A percentile compares a stretch with the other conserved stretches of the same genome.
These are phyloP conservation scores for Coprinopsis marcescibilis DNA, from an alignment of 768 basidiomycete genomes.

Conservation along the genomic window DNA sequence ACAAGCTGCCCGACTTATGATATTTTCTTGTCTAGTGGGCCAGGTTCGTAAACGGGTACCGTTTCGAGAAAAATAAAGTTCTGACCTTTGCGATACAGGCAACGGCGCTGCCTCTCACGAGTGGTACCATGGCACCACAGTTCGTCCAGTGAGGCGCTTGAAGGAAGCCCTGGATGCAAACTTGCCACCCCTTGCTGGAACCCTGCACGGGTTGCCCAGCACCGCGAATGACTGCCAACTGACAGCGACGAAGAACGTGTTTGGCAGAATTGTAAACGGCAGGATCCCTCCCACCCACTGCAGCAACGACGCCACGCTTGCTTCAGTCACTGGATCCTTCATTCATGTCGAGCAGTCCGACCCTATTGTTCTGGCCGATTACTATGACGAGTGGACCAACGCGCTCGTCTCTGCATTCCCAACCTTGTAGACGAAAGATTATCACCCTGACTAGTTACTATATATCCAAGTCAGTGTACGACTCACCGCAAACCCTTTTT, in stretches of 20 bases:
- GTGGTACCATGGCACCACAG: background rate
- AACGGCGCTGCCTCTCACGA: background rate
- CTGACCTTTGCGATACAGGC: background rate
- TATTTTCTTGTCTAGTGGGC: constrained; percentile 7
- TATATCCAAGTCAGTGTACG: no score
- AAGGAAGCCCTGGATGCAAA: constrained; percentile 1
- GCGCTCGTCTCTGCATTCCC: background rate
- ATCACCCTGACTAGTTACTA: no score
- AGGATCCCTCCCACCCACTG: background rate
- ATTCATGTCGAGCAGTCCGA: background rate
- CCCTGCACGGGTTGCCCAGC: background rate
- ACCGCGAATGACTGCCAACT: background rate
- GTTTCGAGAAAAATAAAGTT: background rate
- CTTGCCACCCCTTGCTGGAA: background rate
- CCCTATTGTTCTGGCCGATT: background rate
- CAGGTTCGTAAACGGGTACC: background rate
- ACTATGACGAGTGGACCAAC: background rate
- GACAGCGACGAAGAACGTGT: constrained; percentile 1
- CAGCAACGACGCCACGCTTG: background rate
- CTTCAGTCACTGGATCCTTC: background rate
- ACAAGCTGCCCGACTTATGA: background rate
- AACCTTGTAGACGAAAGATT: no score
- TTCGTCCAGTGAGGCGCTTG: constrained; percentile 1
- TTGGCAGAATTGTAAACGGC: constrained; percentile 1
- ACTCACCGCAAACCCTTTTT: no score